A percentile compares a stretch with the other conserved stretches of the same genome.
phyloP scores from a whole-genome alignment of 2,329 filamentous ascomycete genomes.

The Colletotrichum tamarilloi region DNA sequence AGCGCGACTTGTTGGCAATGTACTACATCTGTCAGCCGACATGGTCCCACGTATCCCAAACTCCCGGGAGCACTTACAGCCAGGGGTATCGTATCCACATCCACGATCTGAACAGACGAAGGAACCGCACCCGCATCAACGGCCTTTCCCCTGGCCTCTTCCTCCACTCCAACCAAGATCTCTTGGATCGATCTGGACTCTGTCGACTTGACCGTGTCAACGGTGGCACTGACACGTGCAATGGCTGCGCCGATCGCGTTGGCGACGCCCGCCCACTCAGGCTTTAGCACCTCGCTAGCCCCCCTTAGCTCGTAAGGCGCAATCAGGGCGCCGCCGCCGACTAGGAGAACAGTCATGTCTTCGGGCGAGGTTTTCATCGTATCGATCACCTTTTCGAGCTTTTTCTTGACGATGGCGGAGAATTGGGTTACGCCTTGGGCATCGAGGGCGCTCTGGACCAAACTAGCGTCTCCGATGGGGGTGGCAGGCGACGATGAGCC shows the following conservation, averaged over 20 bases:
- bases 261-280: conserved; percentile 67
- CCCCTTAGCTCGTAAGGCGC: conserved; percentile 64
- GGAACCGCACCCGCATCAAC: conserved; percentile 57
- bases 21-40: conserved; percentile 48
- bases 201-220: conserved; percentile 62
- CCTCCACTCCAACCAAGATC: conserved; percentile 50
- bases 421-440: conserved; percentile 50
- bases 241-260: conserved; percentile 75
- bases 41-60: conserved; percentile 2
- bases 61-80: conserved; percentile 47
- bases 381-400: conserved; percentile 68
- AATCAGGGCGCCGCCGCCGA: conserved; percentile 71
- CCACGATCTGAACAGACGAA: conserved; percentile 58
- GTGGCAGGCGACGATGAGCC: conserved; percentile 40
- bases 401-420: conserved; percentile 55
- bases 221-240: conserved; percentile 65
- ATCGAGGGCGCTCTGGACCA: conserved; percentile 46
- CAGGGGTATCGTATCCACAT: conserved; percentile 65
- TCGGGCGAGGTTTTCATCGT: conserved; percentile 71
- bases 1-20: conserved; percentile 63
- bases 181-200: conserved; percentile 52
- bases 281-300: conserved; percentile 66
- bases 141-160: conserved; percentile 55
- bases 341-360: conserved; percentile 69
- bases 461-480: conserved; percentile 53